Base-by-base conservation (phyloP, 805 yeast genomes). In the Allodekkera sacchari region DNA sequence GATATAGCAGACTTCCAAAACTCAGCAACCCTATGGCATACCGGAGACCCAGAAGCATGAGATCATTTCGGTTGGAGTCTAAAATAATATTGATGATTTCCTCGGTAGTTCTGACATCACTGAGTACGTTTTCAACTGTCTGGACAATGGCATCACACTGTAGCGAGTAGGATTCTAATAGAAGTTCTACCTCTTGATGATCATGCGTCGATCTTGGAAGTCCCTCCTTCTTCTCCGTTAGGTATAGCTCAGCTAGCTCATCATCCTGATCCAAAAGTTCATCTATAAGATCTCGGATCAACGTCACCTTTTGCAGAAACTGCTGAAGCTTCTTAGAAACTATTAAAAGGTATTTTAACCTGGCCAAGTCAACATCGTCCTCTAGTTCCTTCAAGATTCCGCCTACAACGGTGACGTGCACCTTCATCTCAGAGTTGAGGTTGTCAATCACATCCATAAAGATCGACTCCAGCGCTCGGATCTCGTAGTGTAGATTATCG, bases 111-210 rank as follows among this genome's bases (percentile, higher is more conserved):
- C 74, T 74, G 33, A 92, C 89, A 52, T 89, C 88, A n/a, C 82
- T 71, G 20, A 76, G 69, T 22, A 83, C 60, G 42, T 73, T 82
- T 40, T 80, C 92, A 14, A 80, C 81, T 3, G 83, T 82, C 53
- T 92, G 97, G 2, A 89, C 96, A 40, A 92, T 83, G 47, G 94
- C 96, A 59, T 89, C 97, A 37, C 83, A 73, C 33, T 89, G 94
- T 32, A 80, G 79, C 46, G 83, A 85, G 61, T 92, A 92, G 1
- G 94, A 80, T 50, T 92, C 99, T 16, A 92, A 57, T 31, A 92
- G 64, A 64, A 92, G 68, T 51, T 92, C 99, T 14, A 87, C 83
- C 46, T 92, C 97, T 25, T 77, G 76, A 52, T 83, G 95, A 42
- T 84, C 82, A 31, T 71, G 71, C 2, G 69, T 67, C 11, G 59